Conservation (phyloP, 2,329 filamentous ascomycete genomes). For the Venturia nashicola region DNA sequence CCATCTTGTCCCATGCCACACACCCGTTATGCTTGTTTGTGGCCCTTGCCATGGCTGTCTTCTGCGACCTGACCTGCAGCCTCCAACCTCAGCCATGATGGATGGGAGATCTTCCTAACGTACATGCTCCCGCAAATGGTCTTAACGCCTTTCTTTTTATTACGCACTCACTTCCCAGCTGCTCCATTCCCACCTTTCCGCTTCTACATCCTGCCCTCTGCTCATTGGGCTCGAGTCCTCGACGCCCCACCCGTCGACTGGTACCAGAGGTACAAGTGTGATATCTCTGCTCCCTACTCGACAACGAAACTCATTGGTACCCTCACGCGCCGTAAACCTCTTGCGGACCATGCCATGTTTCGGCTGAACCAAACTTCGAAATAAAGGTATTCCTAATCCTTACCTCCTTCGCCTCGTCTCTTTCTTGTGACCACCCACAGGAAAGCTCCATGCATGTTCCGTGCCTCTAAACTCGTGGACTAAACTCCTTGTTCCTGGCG, state of each 20-base stretch:
- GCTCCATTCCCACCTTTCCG: background rate
- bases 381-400: conserved; percentile 4
- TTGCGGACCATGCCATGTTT: conserved; percentile 1
- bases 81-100: conserved; percentile 6
- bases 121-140: conserved; percentile 8
- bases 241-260: background rate
- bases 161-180: background rate
- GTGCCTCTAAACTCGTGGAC: background rate
- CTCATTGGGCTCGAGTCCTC: conserved; percentile 4
- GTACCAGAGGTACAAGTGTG: conserved; percentile 10
- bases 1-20: background rate
- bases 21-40: conserved; percentile 4
- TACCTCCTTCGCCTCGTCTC: background rate
- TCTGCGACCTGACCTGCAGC: conserved; percentile 8
- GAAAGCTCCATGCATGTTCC: conserved; percentile 1
- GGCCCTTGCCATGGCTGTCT: conserved; percentile 6
- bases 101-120: conserved; percentile 8
- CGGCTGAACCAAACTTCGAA: background rate
- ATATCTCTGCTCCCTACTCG: conserved; percentile 8
- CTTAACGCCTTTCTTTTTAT: conserved; percentile 7
- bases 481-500: conserved; percentile 4
- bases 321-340: background rate
- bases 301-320: background rate
- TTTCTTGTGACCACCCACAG: background rate
- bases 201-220: conserved; percentile 3